phyloP scores from a whole-genome alignment of 805 yeast genomes.

The Ogataea salicorniae region DNA sequence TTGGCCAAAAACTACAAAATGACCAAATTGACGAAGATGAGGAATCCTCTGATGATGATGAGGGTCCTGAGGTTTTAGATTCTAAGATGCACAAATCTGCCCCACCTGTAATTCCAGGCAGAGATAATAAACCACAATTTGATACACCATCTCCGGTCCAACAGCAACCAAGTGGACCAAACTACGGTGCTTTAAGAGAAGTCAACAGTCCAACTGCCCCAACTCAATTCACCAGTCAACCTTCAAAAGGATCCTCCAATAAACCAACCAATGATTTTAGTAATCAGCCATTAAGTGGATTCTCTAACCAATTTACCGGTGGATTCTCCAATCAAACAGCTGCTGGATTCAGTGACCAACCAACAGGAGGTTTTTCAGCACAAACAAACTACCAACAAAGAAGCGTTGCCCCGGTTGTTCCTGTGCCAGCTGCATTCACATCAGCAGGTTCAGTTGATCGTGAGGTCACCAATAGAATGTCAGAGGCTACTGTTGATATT shows the following conservation, averaged over 20 bases:
- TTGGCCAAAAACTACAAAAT: slow-evolving; percentile 67
- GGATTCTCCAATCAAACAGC: slow-evolving; percentile 4
- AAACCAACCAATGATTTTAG: slow-evolving; percentile 1
- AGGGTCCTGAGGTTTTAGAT: slow-evolving; percentile 32
- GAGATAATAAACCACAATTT: slow-evolving; percentile 32
- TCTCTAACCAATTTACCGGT: slow-evolving; percentile 14
- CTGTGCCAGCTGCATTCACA: neutral
- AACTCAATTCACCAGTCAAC: neutral
- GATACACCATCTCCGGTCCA: slow-evolving; percentile 17
- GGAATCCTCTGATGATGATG: slow-evolving; percentile 33
- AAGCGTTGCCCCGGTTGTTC: slow-evolving; percentile 36
- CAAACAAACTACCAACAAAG: no score
- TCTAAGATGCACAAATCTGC: slow-evolving; percentile 15
- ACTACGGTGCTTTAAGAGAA: slow-evolving; percentile 44
- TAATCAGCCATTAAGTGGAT: slow-evolving; percentile 2
- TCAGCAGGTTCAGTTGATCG: slow-evolving; percentile 6
- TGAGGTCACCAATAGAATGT: slow-evolving; percentile 62
- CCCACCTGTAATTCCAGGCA: slow-evolving; percentile 33
- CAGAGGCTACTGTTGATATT: slow-evolving; percentile 77
- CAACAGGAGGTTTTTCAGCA: slow-evolving; percentile 1
- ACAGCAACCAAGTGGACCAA: slow-evolving; percentile 22
- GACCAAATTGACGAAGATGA: slow-evolving; percentile 23
- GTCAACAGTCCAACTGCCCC: slow-evolving; percentile 2
- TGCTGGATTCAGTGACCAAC: slow-evolving; percentile 1
- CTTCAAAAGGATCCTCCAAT: neutral